These are phyloP conservation scores for Chlorella sp. DNA, from an alignment of 139 green algal genomes.

Conservation along the genomic window DNA sequence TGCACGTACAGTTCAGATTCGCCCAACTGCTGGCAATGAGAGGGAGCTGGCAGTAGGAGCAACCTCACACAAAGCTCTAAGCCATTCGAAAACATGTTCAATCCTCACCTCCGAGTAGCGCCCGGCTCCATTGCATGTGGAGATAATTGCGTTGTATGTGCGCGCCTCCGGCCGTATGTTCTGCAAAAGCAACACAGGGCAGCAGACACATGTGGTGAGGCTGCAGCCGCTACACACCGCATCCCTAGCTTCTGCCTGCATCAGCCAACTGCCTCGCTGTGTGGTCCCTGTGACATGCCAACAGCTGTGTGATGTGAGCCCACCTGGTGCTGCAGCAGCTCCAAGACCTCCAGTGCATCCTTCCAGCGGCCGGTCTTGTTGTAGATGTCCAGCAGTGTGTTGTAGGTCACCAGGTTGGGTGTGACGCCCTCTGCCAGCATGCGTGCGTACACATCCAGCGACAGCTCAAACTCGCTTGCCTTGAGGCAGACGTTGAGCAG, in stretches of 20 bases:
- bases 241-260: no score
- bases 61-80: no score
- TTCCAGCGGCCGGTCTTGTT: conserved; percentile 49
- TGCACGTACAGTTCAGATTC: conserved; percentile 57
- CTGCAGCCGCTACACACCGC: no score
- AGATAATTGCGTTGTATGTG: conserved; percentile 87
- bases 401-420: conserved; percentile 73
- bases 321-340: conserved; percentile 60
- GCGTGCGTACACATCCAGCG: conserved; percentile 57
- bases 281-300: no score
- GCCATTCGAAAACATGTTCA: no score
- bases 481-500: conserved; percentile 79
- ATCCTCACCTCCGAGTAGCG: no score
- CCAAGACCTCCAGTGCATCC: conserved; percentile 52
- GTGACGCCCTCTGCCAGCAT: conserved; percentile 57
- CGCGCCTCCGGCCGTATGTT: conserved; percentile 72
- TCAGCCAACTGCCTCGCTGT: no score
- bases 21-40: conserved; percentile 71
- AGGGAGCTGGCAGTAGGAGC: conserved; percentile 57
- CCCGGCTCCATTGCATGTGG: conserved; percentile 58
- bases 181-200: no score
- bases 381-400: conserved; percentile 68
- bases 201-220: no score
- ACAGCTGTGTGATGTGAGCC: no score
- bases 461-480: conserved; percentile 58